These are phyloP conservation scores for Sphaerobolus stellatus DNA, from an alignment of 1,284 basidiomycete genomes.

Conservation along the genomic window DNA sequence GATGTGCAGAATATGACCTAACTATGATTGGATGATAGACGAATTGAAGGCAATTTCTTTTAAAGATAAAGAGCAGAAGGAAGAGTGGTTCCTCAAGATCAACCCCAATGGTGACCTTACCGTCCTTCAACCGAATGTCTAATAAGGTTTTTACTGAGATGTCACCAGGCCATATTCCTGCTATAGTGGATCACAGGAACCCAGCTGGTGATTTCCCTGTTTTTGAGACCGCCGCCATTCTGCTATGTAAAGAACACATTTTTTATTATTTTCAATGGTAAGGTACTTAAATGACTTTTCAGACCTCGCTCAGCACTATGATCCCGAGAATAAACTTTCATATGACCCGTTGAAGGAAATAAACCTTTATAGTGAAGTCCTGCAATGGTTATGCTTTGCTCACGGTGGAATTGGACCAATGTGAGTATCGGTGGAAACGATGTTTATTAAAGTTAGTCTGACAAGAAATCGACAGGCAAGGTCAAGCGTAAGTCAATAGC, in stretches of 20 bases:
- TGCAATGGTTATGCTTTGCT: background rate
- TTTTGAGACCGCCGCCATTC: background rate
- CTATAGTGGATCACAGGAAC: background rate
- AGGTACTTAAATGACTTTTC: background rate
- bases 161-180: background rate
- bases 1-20: too few species aligned
- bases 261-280: background rate
- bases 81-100: background rate
- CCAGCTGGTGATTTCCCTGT: background rate
- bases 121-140: background rate
- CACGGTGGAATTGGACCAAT: background rate
- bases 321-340: background rate
- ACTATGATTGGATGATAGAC: too few species aligned
- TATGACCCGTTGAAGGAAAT: background rate
- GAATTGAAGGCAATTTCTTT: conserved; percentile 2
- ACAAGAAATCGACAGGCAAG: background rate
- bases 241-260: background rate
- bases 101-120: background rate
- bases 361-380: background rate
- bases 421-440: background rate
- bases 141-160: background rate
- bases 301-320: background rate
- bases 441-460: too few species aligned
- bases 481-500: background rate
- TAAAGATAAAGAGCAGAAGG: background rate